Conservation (phyloP, 768 basidiomycete species). For the Boletus rubropictus region DNA sequence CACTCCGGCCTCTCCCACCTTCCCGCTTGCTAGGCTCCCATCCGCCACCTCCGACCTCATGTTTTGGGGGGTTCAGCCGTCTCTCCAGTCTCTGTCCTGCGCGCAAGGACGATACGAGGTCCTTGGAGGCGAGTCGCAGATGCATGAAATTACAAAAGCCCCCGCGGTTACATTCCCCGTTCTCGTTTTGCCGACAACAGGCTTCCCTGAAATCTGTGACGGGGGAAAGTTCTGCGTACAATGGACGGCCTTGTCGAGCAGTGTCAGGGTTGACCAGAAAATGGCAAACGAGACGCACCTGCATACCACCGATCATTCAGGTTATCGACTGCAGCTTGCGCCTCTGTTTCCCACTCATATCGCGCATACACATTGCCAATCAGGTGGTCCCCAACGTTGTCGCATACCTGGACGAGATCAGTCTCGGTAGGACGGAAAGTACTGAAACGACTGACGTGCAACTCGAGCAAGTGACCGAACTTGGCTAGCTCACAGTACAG, state of each 20-base stretch:
- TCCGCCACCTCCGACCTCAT: conserved; percentile 63
- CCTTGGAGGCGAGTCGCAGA: conserved; percentile 79
- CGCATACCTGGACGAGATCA: conserved; percentile 63
- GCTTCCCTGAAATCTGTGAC: conserved; percentile 99
- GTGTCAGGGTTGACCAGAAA: conserved; percentile 4
- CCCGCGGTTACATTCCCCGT: conserved; percentile 96
- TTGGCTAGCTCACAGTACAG: conserved; percentile 91
- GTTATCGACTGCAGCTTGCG: conserved; percentile 85
- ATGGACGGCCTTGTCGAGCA: conserved; percentile 67
- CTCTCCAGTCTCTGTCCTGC: conserved; percentile 82
- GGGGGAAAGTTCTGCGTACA: conserved; percentile 96
- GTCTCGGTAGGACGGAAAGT: not conserved
- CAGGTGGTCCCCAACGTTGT: conserved; percentile 98
- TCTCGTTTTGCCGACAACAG: conserved; percentile 97
- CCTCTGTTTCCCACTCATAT: conserved; percentile 98
- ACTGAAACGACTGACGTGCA: conserved; percentile 61
- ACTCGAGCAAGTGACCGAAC: conserved; percentile 91
- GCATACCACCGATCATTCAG: conserved; percentile 98
- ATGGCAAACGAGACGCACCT: conserved; percentile 39
- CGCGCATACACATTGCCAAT: conserved; percentile 97
- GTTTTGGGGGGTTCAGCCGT: conserved; percentile 62
- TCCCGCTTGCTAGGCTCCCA: conserved; percentile 80
- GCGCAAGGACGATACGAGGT: conserved; percentile 71
- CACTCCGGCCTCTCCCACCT: conserved; percentile 62
- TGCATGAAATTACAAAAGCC: conserved; percentile 99